phyloP scores from a whole-genome alignment of 495 filamentous ascomycete genomes.

The Evansstolkia leycettana region DNA sequence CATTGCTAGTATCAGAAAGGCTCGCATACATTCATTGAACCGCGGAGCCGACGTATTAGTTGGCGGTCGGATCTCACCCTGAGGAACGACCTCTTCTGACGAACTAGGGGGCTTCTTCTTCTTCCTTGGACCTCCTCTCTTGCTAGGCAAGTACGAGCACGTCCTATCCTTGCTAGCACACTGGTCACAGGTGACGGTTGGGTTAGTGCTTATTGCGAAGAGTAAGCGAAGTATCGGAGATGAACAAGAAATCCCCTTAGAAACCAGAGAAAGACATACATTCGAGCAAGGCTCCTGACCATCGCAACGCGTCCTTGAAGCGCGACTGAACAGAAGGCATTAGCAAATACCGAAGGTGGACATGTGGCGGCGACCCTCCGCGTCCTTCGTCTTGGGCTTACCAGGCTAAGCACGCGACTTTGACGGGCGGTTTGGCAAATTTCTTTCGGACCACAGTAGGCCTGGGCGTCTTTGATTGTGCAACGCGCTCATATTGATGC shows the following conservation, averaged over 20 bases:
- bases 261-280: constrained; percentile 25
- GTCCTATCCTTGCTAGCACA: constrained; percentile 39
- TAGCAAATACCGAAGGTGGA: constrained; percentile 1
- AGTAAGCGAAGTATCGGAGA: too few species aligned
- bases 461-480: constrained; percentile 1
- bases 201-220: too few species aligned
- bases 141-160: constrained; percentile 45
- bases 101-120: constrained; percentile 23
- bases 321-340: constrained; percentile 26
- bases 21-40: constrained; percentile 25
- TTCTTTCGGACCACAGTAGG: constrained; percentile 25
- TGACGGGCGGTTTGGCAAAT: constrained; percentile 47
- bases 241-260: not conserved
- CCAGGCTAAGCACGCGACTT: constrained; percentile 51
- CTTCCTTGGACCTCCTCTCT: constrained; percentile 42
- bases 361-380: not conserved
- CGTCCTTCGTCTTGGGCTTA: constrained; percentile 17
- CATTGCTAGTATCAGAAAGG: not conserved
- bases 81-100: constrained; percentile 11
- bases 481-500: not conserved
- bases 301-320: constrained; percentile 46
- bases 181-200: constrained; percentile 11
- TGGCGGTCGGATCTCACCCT: constrained; percentile 12
- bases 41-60: constrained; percentile 11
- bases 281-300: constrained; percentile 44